Conservation (phyloP, 805 yeast genomes). For the Monosporozyma servazzii region DNA sequence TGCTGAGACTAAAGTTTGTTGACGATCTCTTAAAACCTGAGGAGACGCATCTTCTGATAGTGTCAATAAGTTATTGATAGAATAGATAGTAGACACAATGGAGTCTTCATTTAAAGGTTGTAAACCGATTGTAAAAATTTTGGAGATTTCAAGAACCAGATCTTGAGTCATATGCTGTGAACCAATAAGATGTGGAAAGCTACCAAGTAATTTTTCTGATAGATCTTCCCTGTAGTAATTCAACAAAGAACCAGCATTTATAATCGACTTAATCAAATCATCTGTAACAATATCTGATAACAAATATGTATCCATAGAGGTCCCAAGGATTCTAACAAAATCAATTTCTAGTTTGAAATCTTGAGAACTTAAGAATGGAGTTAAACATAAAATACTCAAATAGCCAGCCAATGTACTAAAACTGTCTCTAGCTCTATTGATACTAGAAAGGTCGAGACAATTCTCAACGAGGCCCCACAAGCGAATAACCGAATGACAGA, state of each 20-base stretch:
- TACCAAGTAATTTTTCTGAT: conserved; percentile 31
- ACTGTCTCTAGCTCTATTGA: conserved; percentile 12
- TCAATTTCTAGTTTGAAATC: conserved; percentile 37
- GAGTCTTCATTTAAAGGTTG: conserved; percentile 69
- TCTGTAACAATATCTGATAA: conserved; percentile 17
- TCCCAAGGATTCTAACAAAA: conserved; percentile 39
- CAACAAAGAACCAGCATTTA: conserved; percentile 49
- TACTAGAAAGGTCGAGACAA: conserved; percentile 15
- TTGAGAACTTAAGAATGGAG: conserved; percentile 34
- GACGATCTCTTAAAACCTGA: conserved; percentile 30
- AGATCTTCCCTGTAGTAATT: conserved; percentile 31
- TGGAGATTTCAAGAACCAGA: conserved; percentile 45
- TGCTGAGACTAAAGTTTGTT: conserved; percentile 21
- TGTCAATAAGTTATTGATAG: conserved; percentile 65
- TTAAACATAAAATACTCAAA: conserved; percentile 25
- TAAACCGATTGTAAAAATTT: conserved; percentile 55
- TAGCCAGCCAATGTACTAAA: conserved; percentile 33
- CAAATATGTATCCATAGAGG: conserved; percentile 44
- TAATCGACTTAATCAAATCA: conserved; percentile 30
- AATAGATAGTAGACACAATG: conserved; percentile 74
- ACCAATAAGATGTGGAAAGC: conserved; percentile 46
- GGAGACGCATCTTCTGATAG: conserved; percentile 39
- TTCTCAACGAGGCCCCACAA: conserved; percentile 11
- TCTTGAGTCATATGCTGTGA: conserved; percentile 40
- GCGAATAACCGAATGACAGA: conserved; percentile 23